These are phyloP conservation scores for Sanguinoderma infundibulare DNA, from an alignment of 1,284 basidiomycete species.

Conservation along the genomic window DNA sequence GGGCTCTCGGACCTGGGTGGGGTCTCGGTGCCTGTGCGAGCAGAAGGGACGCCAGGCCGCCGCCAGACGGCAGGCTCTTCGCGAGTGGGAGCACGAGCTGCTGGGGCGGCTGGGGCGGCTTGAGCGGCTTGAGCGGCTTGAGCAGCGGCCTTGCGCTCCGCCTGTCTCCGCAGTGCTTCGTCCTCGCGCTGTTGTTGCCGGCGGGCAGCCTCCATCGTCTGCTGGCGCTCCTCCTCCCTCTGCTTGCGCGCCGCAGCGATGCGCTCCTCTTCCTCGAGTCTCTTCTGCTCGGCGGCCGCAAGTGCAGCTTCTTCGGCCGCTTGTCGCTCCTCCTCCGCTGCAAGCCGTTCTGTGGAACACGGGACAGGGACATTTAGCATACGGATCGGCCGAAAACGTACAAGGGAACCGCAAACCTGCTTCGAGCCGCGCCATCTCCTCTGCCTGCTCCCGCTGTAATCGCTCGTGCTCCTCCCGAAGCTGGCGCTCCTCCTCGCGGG, in stretches of 20 bases:
- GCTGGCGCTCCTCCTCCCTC: constrained; percentile 72
- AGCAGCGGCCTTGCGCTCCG: constrained; percentile 41
- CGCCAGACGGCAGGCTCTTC: constrained; percentile 37
- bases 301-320: constrained; percentile 53
- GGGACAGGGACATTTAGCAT: constrained; percentile 2
- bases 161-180: constrained; percentile 68
- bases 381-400: neutral
- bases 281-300: constrained; percentile 56
- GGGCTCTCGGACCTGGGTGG: constrained; percentile 51
- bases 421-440: constrained; percentile 50
- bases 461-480: constrained; percentile 54
- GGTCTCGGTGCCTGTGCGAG: constrained; percentile 37
- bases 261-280: constrained; percentile 66
- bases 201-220: constrained; percentile 59
- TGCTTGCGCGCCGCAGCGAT: constrained; percentile 54
- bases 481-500: constrained; percentile 62
- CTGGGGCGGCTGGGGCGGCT: constrained; percentile 18
- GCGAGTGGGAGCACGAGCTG: constrained; percentile 34
- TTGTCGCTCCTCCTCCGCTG: constrained; percentile 57
- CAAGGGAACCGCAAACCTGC: constrained; percentile 47
- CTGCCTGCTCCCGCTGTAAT: constrained; percentile 49
- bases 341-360: constrained; percentile 49
- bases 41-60: constrained; percentile 29
- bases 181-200: constrained; percentile 78
- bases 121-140: constrained; percentile 33